A percentile compares a stretch with the other conserved stretches of the same genome.
These are phyloP conservation scores for Cudoniella acicularis DNA, from an alignment of 495 filamentous ascomycete species.

Conservation along the genomic window DNA sequence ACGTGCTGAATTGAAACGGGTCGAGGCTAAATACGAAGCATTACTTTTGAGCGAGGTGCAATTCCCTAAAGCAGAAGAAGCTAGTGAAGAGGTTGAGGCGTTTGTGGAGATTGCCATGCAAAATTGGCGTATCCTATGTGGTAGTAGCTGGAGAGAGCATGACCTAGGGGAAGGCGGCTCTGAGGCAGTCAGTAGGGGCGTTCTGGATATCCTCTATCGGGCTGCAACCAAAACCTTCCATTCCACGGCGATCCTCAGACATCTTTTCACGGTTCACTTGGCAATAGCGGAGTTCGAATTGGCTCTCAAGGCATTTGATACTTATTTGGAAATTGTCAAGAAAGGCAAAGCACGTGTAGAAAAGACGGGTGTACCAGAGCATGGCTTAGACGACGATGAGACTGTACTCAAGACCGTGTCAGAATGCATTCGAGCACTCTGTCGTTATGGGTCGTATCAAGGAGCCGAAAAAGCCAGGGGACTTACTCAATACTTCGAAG, in stretches of 20 bases:
- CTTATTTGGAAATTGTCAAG: slow-evolving; percentile 81
- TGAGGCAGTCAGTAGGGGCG: slow-evolving; percentile 61
- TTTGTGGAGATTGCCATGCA: slow-evolving; percentile 75
- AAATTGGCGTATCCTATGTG: slow-evolving; percentile 82
- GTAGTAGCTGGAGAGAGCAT: slow-evolving; percentile 67
- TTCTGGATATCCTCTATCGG: slow-evolving; percentile 80
- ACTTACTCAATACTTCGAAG: slow-evolving; percentile 61
- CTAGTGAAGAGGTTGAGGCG: slow-evolving; percentile 68
- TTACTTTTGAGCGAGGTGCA: slow-evolving; percentile 66
- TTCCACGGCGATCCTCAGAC: slow-evolving; percentile 78
- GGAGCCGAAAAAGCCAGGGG: slow-evolving; percentile 74
- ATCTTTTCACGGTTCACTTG: slow-evolving; percentile 84
- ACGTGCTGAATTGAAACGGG: slow-evolving; percentile 64
- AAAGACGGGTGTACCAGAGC: slow-evolving; percentile 69
- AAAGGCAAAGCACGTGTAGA: slow-evolving; percentile 75
- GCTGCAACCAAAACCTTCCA: slow-evolving; percentile 92
- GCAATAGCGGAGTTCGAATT: slow-evolving; percentile 83
- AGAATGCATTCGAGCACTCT: slow-evolving; percentile 75
- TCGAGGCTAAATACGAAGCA: slow-evolving; percentile 71
- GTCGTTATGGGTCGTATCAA: slow-evolving; percentile 68
- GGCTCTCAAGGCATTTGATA: slow-evolving; percentile 80
- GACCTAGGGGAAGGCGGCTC: slow-evolving; percentile 79
- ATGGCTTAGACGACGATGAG: slow-evolving; percentile 72
- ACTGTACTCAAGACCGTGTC: slow-evolving; percentile 70
- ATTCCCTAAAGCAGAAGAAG: slow-evolving; percentile 79